Percentiles rank a stretch among this genome's conserved stretches.
These are phyloP conservation scores for Tetrahymena malaccensis DNA, from an alignment of 73 alveolate species.

Conservation along the genomic window DNA sequence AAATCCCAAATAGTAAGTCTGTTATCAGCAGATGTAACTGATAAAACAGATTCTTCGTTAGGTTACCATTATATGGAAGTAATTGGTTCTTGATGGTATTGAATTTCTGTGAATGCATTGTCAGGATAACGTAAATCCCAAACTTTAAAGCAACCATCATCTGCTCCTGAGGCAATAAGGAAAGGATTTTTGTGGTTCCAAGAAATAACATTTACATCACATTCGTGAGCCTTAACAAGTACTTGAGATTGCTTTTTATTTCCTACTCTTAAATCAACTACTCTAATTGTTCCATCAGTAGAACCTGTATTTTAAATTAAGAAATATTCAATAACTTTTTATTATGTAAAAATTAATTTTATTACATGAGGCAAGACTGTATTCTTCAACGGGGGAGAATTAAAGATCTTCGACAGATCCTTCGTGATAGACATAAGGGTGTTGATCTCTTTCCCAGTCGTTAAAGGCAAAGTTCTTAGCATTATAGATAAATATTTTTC, in stretches of 20 bases:
- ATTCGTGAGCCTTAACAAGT: constrained; percentile 54
- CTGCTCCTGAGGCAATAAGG: constrained; percentile 75
- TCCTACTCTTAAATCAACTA: constrained; percentile 36
- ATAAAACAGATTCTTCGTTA: constrained; percentile 58
- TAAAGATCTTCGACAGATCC: constrained; percentile 71
- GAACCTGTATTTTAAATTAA: not conserved
- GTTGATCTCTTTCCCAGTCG: constrained; percentile 47
- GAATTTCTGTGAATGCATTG: constrained; percentile 61
- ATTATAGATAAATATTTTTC: constrained; percentile 48
- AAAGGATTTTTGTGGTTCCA: constrained; percentile 64
- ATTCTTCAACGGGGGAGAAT: constrained; percentile 71
- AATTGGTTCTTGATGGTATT: constrained; percentile 66
- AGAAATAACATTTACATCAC: constrained; percentile 72
- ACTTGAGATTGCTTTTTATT: constrained; percentile 47
- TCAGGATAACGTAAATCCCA: constrained; percentile 71
- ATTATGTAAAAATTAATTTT: not conserved
- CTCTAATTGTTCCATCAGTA: constrained; percentile 22
- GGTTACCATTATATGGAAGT: constrained; percentile 72
- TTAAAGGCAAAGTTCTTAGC: constrained; percentile 46
- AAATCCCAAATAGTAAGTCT: constrained; percentile 73
- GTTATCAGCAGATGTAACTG: constrained; percentile 73
- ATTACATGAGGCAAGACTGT: constrained; percentile 58
- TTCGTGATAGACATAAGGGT: constrained; percentile 41
- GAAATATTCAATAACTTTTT: not conserved
- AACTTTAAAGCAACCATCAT: constrained; percentile 71